These are phyloP conservation scores for Saccharum officinarum DNA, from an alignment of 176 grass and related monocot genomes.

Conservation along the genomic window DNA sequence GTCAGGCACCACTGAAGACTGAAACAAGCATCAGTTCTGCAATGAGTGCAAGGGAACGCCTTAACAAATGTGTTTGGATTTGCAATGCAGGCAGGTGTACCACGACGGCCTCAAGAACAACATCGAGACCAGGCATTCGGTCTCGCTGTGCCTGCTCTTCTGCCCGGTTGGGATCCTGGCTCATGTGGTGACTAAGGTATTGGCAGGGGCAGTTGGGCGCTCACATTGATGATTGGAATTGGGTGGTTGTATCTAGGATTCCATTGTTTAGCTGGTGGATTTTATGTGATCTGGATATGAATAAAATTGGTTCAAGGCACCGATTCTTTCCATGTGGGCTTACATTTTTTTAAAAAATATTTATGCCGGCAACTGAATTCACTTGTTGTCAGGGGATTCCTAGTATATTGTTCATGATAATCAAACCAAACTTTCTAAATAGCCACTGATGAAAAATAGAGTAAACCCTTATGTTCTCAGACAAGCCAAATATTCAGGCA, in stretches of 20 bases:
- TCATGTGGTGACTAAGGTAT: constrained; percentile 68
- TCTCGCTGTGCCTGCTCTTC: constrained; percentile 88
- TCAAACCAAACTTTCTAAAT: neutral
- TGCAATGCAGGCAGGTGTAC: constrained; percentile 81
- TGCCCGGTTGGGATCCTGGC: constrained; percentile 77
- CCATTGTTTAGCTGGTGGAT: constrained; percentile 29
- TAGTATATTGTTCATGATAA: neutral
- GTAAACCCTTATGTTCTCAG: neutral
- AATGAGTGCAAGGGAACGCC: neutral
- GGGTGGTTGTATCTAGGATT: constrained; percentile 17
- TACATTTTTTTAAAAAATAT: neutral
- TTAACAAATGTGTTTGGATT: neutral
- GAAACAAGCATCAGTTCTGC: neutral
- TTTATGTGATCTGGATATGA: constrained; percentile 25
- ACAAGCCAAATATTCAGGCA: neutral
- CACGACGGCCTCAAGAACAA: constrained; percentile 89
- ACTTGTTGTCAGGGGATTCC: neutral
- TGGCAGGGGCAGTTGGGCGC: constrained; percentile 35
- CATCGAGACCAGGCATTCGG: constrained; percentile 82
- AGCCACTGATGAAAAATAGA: neutral
- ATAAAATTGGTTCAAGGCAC: constrained; percentile 38
- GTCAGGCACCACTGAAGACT: constrained; percentile 18
- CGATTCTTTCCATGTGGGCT: neutral
- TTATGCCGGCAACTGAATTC: neutral
- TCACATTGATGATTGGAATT: constrained; percentile 47